Evolutionary conservation across 2,329 filamentous ascomycete species (phyloP), one percentile per base, ranked within the genome.

Genomic region (Scortechinia acanthostroma): DNA sequence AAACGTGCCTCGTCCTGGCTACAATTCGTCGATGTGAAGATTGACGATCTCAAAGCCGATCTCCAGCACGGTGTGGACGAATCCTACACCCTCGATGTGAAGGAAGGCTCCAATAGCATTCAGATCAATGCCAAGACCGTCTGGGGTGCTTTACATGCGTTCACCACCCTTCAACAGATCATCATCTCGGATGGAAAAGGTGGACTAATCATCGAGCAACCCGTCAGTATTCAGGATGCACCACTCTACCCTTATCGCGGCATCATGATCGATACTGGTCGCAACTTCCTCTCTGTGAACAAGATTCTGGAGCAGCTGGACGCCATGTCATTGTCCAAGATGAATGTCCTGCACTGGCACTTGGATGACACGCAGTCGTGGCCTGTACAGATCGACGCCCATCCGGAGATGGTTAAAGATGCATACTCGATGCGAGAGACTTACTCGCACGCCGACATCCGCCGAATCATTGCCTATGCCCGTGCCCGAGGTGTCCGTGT

Each of bases 271-370:
- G 74, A 77, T 47, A 68, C 66, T 2, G 73, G 68, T 5, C 73
- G 74, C 43, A 77, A 78, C 55, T 78, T 69, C 54, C 68, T 77
- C 47, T 67, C 68, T 22, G 53, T 70, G 23, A 50, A 51, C 47
- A 77, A 77, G 58, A 70, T 77, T 48, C 53, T 63, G 15, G 74
- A 77, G 56, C 74, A 77, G 53, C 64, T 77, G 46, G 66, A 76
- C 46, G 74, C 67, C 46, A 69, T 78, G 65, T 63, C 73, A 4
- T 61, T 77, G 42, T 69, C 74, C 45, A 79, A 79, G 59, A 62
- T 79, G 49, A 79, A 77, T 49, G 64, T 76, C 15, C 59, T 79
- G 28, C 74, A 79, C 54, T 77, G 74, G 73, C 74, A 79, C 57
- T 56, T 77, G 48, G 64, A 70, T 22, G 74, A 79, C 53, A 59